Evolutionary conservation across 2,329 filamentous ascomycete species (phyloP).

Genomic region (Botrytis sinoallii): DNA sequence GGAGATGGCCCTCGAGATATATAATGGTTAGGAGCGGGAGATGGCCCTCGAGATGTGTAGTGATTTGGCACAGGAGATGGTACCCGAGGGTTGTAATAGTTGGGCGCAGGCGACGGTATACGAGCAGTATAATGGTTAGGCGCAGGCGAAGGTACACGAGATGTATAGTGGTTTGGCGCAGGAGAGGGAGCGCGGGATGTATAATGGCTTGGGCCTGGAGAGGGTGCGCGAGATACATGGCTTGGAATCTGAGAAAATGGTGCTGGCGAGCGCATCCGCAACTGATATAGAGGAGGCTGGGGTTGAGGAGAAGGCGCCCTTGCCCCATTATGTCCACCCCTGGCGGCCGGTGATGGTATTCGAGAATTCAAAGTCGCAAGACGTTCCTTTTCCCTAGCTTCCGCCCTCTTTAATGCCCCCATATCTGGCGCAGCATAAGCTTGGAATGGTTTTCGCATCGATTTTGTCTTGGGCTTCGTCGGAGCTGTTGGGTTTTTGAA

Average conservation of each 20-base stretch:
- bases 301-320: slow-evolving; percentile 35
- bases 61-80: slow-evolving; percentile 2
- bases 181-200: slow-evolving; percentile 40
- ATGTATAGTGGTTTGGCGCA: slow-evolving; percentile 36
- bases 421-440: slow-evolving; percentile 65
- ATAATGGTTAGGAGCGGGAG: slow-evolving; percentile 5
- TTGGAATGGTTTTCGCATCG: slow-evolving; percentile 65
- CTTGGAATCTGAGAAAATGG: slow-evolving; percentile 24
- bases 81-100: not conserved
- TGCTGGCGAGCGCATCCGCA: slow-evolving; percentile 42
- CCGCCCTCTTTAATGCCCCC: slow-evolving; percentile 53
- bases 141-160: slow-evolving; percentile 32
- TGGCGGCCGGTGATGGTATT: slow-evolving; percentile 32
- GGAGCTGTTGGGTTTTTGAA: slow-evolving; percentile 34
- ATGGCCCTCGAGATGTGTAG: not conserved
- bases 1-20: not conserved
- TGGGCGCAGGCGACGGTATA: not conserved
- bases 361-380: slow-evolving; percentile 29
- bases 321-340: slow-evolving; percentile 25
- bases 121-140: not conserved
- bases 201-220: slow-evolving; percentile 27
- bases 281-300: slow-evolving; percentile 32
- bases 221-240: slow-evolving; percentile 10
- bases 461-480: slow-evolving; percentile 48
- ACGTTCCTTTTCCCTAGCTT: slow-evolving; percentile 34